phyloP scores from a whole-genome alignment of 192 early-diverging fungal genomes.

The Gryganskiella cystojenkinii region DNA sequence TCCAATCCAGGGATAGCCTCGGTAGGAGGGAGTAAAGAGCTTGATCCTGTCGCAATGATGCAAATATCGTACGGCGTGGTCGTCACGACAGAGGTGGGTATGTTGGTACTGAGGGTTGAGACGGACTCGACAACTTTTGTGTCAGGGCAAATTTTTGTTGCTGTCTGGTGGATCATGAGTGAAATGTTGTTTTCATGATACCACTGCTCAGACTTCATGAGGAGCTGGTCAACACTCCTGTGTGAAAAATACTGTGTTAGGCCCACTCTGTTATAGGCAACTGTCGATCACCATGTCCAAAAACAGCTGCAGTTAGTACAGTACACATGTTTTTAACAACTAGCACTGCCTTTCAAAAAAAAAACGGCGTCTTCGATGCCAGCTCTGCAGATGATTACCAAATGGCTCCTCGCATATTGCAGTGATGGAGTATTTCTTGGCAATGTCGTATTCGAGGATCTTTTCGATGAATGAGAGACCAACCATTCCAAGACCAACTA shows the following conservation, averaged over 20 bases:
- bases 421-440: slow-evolving; percentile 55
- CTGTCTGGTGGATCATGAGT: slow-evolving; percentile 53
- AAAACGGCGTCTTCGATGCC: not conserved
- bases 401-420: slow-evolving; percentile 68
- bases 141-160: slow-evolving; percentile 51
- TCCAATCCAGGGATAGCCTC: slow-evolving; percentile 45
- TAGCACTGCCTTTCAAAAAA: not conserved
- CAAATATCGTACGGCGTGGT: slow-evolving; percentile 62
- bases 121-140: slow-evolving; percentile 50
- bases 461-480: slow-evolving; percentile 73
- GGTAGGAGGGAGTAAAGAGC: slow-evolving; percentile 63
- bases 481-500: slow-evolving; percentile 79
- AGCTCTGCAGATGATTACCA: slow-evolving; percentile 20
- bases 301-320: too few relatives aligned
- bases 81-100: not conserved
- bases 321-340: too few relatives aligned
- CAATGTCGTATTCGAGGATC: slow-evolving; percentile 63
- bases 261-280: slow-evolving; percentile 75
- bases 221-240: slow-evolving; percentile 48
- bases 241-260: slow-evolving; percentile 73
- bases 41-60: slow-evolving; percentile 71
- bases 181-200: slow-evolving; percentile 61
- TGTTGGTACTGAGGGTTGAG: slow-evolving; percentile 15
- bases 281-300: slow-evolving; percentile 8
- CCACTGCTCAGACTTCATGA: slow-evolving; percentile 62